Evolutionary conservation across 352 stramenopile species (phyloP).

Genomic region (Peronospora farinosa): DNA sequence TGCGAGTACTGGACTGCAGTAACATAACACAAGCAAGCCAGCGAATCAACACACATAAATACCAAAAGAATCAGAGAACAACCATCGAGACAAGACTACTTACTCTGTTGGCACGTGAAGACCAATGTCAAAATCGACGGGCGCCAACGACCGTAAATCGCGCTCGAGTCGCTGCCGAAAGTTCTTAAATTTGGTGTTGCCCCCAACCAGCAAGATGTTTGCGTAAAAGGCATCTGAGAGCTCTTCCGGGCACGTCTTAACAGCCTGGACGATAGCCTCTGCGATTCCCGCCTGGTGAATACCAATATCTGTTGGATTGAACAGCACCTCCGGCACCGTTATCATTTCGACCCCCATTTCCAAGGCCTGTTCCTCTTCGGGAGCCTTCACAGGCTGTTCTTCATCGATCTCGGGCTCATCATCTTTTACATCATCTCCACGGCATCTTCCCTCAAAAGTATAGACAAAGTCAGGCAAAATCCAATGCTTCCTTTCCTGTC

Average conservation of each 20-base stretch:
- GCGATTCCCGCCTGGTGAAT: conserved; percentile 82
- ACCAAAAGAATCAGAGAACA: not conserved
- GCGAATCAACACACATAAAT: not conserved
- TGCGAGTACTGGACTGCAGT: conserved; percentile 43
- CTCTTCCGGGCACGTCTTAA: conserved; percentile 66
- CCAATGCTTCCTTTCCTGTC: conserved; percentile 52
- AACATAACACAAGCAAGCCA: conserved; percentile 5
- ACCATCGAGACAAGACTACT: conserved; percentile 14
- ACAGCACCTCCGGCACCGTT: conserved; percentile 87
- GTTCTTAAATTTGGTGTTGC: conserved; percentile 83
- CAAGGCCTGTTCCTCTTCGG: conserved; percentile 56
- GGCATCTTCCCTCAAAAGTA: conserved; percentile 47
- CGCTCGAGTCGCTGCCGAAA: conserved; percentile 64
- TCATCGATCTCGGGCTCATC: conserved; percentile 13
- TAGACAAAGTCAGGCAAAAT: conserved; percentile 78
- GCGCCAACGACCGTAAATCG: conserved; percentile 56
- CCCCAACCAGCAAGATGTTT: conserved; percentile 85
- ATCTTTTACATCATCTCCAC: conserved; percentile 20
- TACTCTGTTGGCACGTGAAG: conserved; percentile 47
- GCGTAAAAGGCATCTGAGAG: conserved; percentile 72
- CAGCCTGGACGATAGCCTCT: conserved; percentile 79
- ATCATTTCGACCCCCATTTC: conserved; percentile 86
- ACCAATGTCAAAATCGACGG: conserved; percentile 41
- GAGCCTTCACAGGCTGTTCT: not conserved
- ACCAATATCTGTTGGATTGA: conserved; percentile 88